Percentiles rank a stretch among this genome's conserved stretches.
These are phyloP conservation scores for Tylopilus subfusipes DNA, from an alignment of 768 basidiomycete genomes.

Conservation along the genomic window DNA sequence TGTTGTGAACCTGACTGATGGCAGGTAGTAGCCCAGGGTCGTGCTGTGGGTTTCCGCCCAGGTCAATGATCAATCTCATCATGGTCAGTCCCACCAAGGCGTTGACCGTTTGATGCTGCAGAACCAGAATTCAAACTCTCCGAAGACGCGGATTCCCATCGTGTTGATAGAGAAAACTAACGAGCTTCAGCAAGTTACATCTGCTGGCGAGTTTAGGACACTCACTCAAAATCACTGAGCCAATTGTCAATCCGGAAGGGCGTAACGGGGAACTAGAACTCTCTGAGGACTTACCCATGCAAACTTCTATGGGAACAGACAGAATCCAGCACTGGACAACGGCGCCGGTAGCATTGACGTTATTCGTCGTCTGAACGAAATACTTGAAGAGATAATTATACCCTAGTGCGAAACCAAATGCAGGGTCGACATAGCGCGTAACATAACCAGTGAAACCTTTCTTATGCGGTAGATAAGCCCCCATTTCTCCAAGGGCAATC, in stretches of 20 bases:
- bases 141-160: conserved; percentile 60
- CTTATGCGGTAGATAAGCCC: conserved; percentile 52
- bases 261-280: neutral
- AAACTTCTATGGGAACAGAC: conserved; percentile 44
- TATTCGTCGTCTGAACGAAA: conserved; percentile 63
- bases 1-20: conserved; percentile 32
- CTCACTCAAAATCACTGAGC: conserved; percentile 51
- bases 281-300: conserved; percentile 48
- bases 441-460: conserved; percentile 57
- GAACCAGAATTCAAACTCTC: conserved; percentile 56
- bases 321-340: conserved; percentile 49
- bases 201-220: conserved; percentile 9
- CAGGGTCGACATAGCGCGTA: conserved; percentile 63
- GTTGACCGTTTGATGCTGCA: conserved; percentile 44
- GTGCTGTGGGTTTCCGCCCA: conserved; percentile 47
- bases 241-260: conserved; percentile 1
- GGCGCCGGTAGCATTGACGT: conserved; percentile 59
- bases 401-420: conserved; percentile 53
- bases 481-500: conserved; percentile 42
- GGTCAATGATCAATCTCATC: conserved; percentile 48
- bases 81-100: conserved; percentile 41
- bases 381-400: conserved; percentile 57
- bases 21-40: conserved; percentile 28
- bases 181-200: neutral
- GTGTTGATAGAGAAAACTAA: conserved; percentile 54